Base-by-base conservation (phyloP, 257 asterid species). In the Petunia secreta region DNA sequence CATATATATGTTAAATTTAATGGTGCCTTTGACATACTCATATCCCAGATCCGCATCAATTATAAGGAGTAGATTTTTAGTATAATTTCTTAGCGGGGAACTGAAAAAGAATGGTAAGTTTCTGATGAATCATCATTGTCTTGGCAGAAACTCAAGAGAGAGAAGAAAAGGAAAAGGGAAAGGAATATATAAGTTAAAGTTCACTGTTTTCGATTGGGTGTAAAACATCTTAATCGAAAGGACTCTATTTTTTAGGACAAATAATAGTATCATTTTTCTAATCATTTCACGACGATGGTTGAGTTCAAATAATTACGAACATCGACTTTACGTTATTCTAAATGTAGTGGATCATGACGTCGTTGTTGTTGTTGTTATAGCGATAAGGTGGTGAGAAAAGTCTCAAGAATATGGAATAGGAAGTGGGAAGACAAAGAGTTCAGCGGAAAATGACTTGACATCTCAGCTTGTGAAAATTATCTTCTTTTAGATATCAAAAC, bases 321-420 rank as follows among this genome's bases (percentile, higher is more conserved):
- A 69, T 46, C 37, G 44, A 69, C 77, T 40, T 69, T 46, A 25
- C 41, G 58, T 46, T 69, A 9, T 46, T 16, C 16, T 46, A 16
- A 46, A 44, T 46, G 59, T 69, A 69, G 43, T 46, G 59, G 16
- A 69, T 69, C 59, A 69, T 46, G 59, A 69, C 46, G 77, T 69
- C 46, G 77, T 25, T 25, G 77, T 25, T 25, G 77, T 69, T 46
- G 77, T 69, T 69, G 57, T 16, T 8, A 8, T 8, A 46, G 46
- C 16, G 58, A 69, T 69, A 54, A 69, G 16, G 7, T 4, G 15
- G 39, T 67, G 14, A 41, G 8, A 66, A 67, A 41, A 4, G 53
- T 14, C 5, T 39, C 4, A 36, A 64, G 1, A 0, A 65, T 8
- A 40, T 4, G 10, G 5, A 4, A 66, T 41, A 44, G 40, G 9